Conservation (phyloP, 2,329 filamentous ascomycete species). For the Zymoseptoria pseudotritici region DNA sequence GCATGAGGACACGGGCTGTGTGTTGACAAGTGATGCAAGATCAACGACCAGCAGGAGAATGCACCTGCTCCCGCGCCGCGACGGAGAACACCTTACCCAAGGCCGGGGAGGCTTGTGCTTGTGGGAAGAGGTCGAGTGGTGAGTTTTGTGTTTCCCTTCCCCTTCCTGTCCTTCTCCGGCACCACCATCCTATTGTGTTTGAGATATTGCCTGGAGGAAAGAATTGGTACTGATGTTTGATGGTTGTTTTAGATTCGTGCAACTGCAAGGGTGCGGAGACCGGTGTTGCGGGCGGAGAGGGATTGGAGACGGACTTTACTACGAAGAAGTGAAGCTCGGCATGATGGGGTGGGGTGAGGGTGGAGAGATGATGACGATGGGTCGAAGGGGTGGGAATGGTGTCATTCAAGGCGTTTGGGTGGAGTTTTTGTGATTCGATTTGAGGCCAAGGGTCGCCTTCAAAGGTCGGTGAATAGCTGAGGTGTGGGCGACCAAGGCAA, state of each 20-base stretch:
- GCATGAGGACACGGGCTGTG: too few relatives aligned
- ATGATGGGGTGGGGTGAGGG: too few relatives aligned
- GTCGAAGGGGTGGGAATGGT: not conserved
- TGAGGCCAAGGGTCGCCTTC: too few relatives aligned
- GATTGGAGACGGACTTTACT: slow-evolving; percentile 16
- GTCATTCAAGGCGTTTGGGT: too few relatives aligned
- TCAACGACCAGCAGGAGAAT: slow-evolving; percentile 68
- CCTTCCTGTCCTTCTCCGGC: not conserved
- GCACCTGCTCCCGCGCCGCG: slow-evolving; percentile 68
- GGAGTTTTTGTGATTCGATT: not conserved
- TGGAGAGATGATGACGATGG: not conserved
- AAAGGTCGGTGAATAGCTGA: not conserved
- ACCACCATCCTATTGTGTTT: not conserved
- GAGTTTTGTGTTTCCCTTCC: slow-evolving; percentile 31
- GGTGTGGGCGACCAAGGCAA: not conserved
- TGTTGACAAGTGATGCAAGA: slow-evolving; percentile 17
- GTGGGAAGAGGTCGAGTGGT: slow-evolving; percentile 68
- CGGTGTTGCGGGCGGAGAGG: slow-evolving; percentile 1
- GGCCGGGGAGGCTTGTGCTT: slow-evolving; percentile 60
- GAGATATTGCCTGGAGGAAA: too few relatives aligned
- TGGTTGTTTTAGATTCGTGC: slow-evolving; percentile 6
- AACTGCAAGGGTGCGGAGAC: slow-evolving; percentile 9
- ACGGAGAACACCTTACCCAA: slow-evolving; percentile 58
- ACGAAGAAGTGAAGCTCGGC: not conserved
- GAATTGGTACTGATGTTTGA: not conserved